Evolutionary conservation across 2,329 filamentous ascomycete genomes (phyloP), one percentile per base, ranked within the genome.

Genomic region (Diaporthe nobilis): DNA sequence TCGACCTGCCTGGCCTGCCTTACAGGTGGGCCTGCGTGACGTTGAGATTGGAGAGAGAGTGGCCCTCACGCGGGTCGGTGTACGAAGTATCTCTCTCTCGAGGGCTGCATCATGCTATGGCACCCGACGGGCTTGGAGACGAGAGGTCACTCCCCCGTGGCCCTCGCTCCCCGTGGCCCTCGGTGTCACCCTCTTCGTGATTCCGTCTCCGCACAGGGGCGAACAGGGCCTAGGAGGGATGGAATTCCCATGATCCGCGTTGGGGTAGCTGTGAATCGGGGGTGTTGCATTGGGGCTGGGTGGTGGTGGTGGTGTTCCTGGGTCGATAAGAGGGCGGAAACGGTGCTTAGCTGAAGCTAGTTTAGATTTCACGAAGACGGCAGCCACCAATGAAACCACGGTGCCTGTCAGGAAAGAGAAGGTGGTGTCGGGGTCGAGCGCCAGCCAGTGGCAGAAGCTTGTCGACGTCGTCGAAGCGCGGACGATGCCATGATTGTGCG

Each of bases 371-470:
- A 39, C 31, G 8, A n/a, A 2, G 28, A 17, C 31, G 12, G 47
- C 44, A 51, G 63, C 63, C 44, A 51, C 63, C 63, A 68, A 68
- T 68, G 31, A 53, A 51, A 68, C 20, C 31, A 25, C 65, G 47
- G 65, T 68, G 65, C 65, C 65, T 68, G 65, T 68, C 65, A 68
- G n/a, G 34, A 68, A 68, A 49, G 31, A 68, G 63, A 68, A 68
- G 63, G 63, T 68, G 63, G 63, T 68, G 63, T 68, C 44, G 5
- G 13, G 63, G 61, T 39, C 25, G 8, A 47, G 39, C 39, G 60
- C 60, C 39, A 65, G 60, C 25, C 39, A 65, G n/a, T 44, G 39
- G 60, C 61, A 65, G 39, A 65, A 34, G 39, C 60, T 1, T 31
- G 61, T 51, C 47, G 34, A 51, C 22, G 63, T 51, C 63, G n/a